Evolutionary conservation across 2,329 filamentous ascomycete species (phyloP), one percentile per base, ranked within the genome.

Genomic region (Pseudogymnoascus sp.): DNA sequence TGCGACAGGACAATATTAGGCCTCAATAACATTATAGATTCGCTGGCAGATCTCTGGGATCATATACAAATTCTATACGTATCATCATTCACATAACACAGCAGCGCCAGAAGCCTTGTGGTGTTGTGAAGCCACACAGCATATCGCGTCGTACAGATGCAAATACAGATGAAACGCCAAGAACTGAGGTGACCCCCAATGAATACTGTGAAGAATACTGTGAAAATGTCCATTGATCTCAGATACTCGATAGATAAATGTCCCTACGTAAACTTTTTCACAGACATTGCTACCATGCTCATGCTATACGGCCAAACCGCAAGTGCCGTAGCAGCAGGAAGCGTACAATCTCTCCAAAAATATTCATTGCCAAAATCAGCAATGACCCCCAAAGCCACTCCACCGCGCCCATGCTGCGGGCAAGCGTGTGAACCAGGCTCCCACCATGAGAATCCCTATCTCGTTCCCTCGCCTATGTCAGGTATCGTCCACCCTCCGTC

Each of bases 151-250:
- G 12, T 23, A 21, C 40, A 43, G 0, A 16, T 18, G 5, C 9
- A 23, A 23, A 43, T 14, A 14, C 40, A 3, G 18, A 14, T 43
- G 9, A 8, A 43, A 5, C 11, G 18, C 40, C 40, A 21, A 23
- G 11, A 43, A 23, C 18, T 11, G 12, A 49, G 9, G 8, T 16
- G 7, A 16, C 23, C 18, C 14, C 7, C 23, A 16, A 7, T 6
- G 25, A 55, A 55, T 55, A 12, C 45, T 52, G 45, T 55, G 45
- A 55, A 55, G 25, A 55, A 55, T 55, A 12, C 45, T 52, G 45
- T 55, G 45, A 55, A 55, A 33, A 55, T 33, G n/a, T 33, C 25
- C 45, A 55, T 55, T 55, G 25, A 55, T 55, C 45, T 52, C 45
- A 31, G n/a, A 55, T 31, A 9, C 25, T 55, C 18, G 7, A 52